These are phyloP conservation scores for Bruguiera sexangula DNA, from an alignment of 345 rosid genomes.

Conservation along the genomic window DNA sequence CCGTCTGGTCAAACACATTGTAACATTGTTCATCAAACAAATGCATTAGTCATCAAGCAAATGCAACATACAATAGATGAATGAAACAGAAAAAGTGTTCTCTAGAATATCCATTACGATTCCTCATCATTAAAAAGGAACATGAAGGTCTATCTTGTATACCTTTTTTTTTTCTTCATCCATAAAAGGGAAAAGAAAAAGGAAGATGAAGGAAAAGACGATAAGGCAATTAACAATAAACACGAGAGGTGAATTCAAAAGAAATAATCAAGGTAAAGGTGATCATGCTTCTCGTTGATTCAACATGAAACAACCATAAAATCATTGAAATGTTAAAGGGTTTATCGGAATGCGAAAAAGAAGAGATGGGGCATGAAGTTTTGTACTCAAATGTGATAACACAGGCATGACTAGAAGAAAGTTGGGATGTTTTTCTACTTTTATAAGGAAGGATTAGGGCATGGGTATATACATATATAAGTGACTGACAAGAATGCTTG, in stretches of 20 bases:
- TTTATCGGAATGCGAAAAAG: neutral
- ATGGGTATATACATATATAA: neutral
- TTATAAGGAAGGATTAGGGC: neutral
- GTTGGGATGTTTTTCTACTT: constrained; percentile 6
- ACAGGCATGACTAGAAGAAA: constrained; percentile 6
- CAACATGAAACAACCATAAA: neutral
- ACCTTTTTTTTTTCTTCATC: neutral
- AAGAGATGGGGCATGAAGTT: neutral
- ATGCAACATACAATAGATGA: too few species aligned
- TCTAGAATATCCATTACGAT: neutral
- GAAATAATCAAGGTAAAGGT: neutral
- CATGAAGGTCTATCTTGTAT: neutral
- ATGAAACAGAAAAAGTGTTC: neutral
- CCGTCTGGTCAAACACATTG: constrained; percentile 47
- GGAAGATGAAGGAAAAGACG: constrained; percentile 2
- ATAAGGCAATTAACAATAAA: too few species aligned
- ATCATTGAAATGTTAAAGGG: neutral
- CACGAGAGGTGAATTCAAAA: constrained; percentile 12
- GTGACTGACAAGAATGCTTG: constrained; percentile 1
- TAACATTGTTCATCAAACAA: neutral
- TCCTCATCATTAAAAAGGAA: neutral
- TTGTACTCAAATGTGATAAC: neutral
- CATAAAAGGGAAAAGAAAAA: constrained; percentile 6
- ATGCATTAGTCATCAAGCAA: neutral
- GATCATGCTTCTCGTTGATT: constrained; percentile 2